Evolutionary conservation across 768 basidiomycete species (phyloP).

Genomic region (Hypsizygus marmoreus): DNA sequence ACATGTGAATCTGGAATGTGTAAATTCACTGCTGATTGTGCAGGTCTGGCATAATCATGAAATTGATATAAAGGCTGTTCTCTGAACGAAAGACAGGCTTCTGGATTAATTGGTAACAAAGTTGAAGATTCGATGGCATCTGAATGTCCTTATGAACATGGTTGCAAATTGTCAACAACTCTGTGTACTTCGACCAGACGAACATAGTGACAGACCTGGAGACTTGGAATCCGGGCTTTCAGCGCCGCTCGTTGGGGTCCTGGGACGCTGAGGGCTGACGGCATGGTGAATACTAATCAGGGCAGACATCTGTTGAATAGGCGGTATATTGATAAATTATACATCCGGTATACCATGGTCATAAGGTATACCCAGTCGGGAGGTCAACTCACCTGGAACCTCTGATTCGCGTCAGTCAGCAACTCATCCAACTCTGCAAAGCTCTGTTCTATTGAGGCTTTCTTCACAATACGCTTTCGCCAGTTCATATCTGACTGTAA

Average conservation of each 20-base stretch:
- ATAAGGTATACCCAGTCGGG: no score
- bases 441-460: constrained; percentile 5
- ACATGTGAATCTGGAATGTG: constrained; percentile 8
- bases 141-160: neutral
- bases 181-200: neutral
- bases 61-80: constrained; percentile 10
- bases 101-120: constrained; percentile 1
- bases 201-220: neutral
- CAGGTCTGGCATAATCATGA: constrained; percentile 3
- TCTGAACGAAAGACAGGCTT: constrained; percentile 8
- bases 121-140: neutral
- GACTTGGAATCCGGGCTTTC: neutral
- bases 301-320: constrained; percentile 8
- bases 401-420: constrained; percentile 9
- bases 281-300: constrained; percentile 16
- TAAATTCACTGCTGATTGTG: neutral
- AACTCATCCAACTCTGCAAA: constrained; percentile 12
- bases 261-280: neutral
- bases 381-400: constrained; percentile 7
- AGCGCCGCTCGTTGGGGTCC: neutral
- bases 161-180: neutral
- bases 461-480: constrained; percentile 12
- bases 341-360: no score
- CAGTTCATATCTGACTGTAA: constrained; percentile 11
- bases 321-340: neutral